phyloP scores from a whole-genome alignment of 352 stramenopile genomes.

The Phytophthora quininea region DNA sequence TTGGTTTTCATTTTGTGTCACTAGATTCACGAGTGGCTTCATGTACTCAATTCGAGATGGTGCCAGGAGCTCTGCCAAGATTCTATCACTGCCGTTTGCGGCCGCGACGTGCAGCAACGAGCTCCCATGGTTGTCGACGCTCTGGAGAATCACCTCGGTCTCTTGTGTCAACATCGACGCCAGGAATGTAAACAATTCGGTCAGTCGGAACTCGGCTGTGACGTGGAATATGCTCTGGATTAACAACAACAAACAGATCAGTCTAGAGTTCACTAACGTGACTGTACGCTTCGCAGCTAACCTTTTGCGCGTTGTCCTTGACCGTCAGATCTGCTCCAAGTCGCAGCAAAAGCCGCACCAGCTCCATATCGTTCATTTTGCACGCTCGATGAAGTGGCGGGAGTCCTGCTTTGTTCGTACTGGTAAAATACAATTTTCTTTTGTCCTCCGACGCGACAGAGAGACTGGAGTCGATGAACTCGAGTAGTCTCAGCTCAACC shows the following conservation, averaged over 20 bases:
- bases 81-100: slow-evolving; percentile 43
- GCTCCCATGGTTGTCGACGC: slow-evolving; percentile 40
- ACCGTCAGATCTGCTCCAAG: slow-evolving; percentile 35
- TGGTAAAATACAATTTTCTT: slow-evolving; percentile 47
- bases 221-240: slow-evolving; percentile 53
- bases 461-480: slow-evolving; percentile 46
- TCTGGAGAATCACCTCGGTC: slow-evolving; percentile 29
- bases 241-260: background rate
- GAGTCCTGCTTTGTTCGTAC: slow-evolving; percentile 48
- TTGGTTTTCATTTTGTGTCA: slow-evolving; percentile 39
- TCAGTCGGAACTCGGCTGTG: slow-evolving; percentile 42
- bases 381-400: slow-evolving; percentile 62
- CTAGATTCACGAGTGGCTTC: slow-evolving; percentile 39
- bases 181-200: slow-evolving; percentile 52
- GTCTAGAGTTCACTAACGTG: background rate
- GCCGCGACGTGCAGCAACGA: slow-evolving; percentile 60
- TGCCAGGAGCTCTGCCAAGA: slow-evolving; percentile 36
- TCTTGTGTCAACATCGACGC: slow-evolving; percentile 24
- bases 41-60: slow-evolving; percentile 17
- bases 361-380: slow-evolving; percentile 45
- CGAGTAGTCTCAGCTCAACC: slow-evolving; percentile 54
- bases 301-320: background rate
- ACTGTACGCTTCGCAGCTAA: background rate
- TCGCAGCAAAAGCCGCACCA: slow-evolving; percentile 33
- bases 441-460: slow-evolving; percentile 19